Evolutionary conservation across 163 green algal genomes (phyloP).

Genomic region (Prototheca wickerhamii): DNA sequence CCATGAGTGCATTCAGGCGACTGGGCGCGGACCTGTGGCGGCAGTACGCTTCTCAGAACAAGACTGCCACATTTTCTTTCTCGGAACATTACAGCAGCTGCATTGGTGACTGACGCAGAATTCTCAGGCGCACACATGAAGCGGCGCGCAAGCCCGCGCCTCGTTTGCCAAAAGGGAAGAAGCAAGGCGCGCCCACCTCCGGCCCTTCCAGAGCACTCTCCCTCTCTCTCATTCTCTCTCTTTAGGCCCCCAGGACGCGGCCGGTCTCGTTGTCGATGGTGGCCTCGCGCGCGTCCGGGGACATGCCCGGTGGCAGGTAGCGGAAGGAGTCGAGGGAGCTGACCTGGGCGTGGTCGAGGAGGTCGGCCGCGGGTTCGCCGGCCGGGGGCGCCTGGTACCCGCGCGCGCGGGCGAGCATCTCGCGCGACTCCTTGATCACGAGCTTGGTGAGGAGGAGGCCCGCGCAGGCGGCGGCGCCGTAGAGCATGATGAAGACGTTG

Average conservation of each 20-base stretch:
- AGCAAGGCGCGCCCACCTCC: no score
- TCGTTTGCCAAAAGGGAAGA: no score
- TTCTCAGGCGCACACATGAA: no score
- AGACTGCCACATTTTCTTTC: no score
- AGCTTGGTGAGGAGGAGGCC: conserved; percentile 59
- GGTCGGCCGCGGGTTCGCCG: not conserved
- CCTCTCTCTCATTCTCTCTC: no score
- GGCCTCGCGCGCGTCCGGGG: not conserved
- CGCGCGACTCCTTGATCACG: conserved; percentile 30
- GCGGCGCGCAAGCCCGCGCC: no score
- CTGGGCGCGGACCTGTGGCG: no score
- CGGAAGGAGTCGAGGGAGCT: conserved; percentile 15
- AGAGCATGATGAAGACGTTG: conserved; percentile 83
- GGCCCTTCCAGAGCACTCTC: no score
- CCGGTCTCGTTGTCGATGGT: conserved; percentile 19
- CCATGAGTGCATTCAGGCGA: no score
- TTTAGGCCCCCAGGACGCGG: not conserved
- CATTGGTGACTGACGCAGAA: no score
- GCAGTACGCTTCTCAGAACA: no score
- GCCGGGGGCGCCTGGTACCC: not conserved
- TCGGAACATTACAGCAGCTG: no score
- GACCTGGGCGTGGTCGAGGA: not conserved
- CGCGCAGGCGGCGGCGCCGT: conserved; percentile 48
- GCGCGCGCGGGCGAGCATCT: conserved; percentile 2
- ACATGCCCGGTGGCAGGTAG: conserved; percentile 21